Percentiles rank a stretch among this genome's conserved stretches.
Evolutionary conservation across 768 basidiomycete genomes (phyloP).

Genomic region (Dacryopinax spathularia): DNA sequence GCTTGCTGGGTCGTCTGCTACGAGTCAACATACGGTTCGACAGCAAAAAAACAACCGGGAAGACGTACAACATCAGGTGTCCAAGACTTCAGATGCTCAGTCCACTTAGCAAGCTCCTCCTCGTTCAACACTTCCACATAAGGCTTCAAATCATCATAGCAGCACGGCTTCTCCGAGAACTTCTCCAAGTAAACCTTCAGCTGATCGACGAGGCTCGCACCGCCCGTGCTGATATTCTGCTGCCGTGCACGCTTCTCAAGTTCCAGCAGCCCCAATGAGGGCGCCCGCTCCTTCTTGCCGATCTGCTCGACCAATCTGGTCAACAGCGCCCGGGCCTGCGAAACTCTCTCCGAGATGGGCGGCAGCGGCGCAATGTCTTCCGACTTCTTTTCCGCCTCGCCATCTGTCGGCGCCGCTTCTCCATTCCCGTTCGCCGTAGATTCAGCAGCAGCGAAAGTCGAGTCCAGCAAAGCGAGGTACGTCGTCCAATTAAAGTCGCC

Average conservation of each 20-base stretch:
- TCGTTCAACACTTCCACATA: slow-evolving; percentile 35
- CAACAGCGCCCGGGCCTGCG: slow-evolving; percentile 39
- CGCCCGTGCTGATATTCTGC: not conserved
- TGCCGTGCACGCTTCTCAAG: slow-evolving; percentile 45
- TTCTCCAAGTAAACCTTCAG: slow-evolving; percentile 54
- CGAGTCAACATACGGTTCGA: slow-evolving; percentile 2
- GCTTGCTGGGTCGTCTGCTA: slow-evolving; percentile 37
- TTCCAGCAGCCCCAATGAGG: slow-evolving; percentile 57
- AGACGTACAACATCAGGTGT: slow-evolving; percentile 34
- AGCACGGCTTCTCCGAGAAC: slow-evolving; percentile 70
- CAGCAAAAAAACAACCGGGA: slow-evolving; percentile 7
- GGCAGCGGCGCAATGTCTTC: slow-evolving; percentile 9
- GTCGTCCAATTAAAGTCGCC: slow-evolving; percentile 69
- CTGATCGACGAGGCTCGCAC: slow-evolving; percentile 24
- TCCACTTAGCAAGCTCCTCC: slow-evolving; percentile 37
- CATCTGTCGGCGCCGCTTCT: slow-evolving; percentile 9
- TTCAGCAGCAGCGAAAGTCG: slow-evolving; percentile 31
- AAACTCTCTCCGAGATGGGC: slow-evolving; percentile 16
- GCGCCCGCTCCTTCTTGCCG: slow-evolving; percentile 55
- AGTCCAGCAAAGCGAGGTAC: slow-evolving; percentile 60
- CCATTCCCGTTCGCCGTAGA: slow-evolving; percentile 7
- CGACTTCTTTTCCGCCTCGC: not conserved
- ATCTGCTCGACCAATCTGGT: slow-evolving; percentile 45
- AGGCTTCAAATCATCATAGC: slow-evolving; percentile 69
- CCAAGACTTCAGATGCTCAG: slow-evolving; percentile 36